phyloP scores from a whole-genome alignment of 352 stramenopile genomes.

The Phytophthora foliorum region DNA sequence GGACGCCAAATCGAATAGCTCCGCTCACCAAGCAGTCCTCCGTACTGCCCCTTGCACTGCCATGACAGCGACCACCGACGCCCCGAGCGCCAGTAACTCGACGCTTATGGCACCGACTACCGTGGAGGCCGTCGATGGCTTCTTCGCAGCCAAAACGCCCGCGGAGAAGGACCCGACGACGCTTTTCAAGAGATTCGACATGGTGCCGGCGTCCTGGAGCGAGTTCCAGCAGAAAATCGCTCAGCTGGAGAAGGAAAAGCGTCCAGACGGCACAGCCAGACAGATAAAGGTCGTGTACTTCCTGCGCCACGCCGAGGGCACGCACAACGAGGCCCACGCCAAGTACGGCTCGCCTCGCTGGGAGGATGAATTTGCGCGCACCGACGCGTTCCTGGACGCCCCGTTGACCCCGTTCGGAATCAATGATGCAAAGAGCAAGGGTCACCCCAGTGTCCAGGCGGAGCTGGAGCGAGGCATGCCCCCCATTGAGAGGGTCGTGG shows the following conservation, averaged over 20 bases:
- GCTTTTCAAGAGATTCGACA: slow-evolving; percentile 49
- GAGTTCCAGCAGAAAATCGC: slow-evolving; percentile 35
- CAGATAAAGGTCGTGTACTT: slow-evolving; percentile 84
- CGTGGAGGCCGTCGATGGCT: slow-evolving; percentile 34
- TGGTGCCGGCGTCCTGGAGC: slow-evolving; percentile 37
- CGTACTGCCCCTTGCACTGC: background rate
- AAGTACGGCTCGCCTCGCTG: slow-evolving; percentile 69
- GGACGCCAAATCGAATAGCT: slow-evolving; percentile 5
- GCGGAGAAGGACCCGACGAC: slow-evolving; percentile 8
- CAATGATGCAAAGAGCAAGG: slow-evolving; percentile 63
- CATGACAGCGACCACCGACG: slow-evolving; percentile 27
- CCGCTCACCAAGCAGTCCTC: slow-evolving; percentile 9
- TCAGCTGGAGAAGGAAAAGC: slow-evolving; percentile 35
- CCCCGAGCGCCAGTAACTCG: slow-evolving; percentile 1
- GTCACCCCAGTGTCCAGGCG: slow-evolving; percentile 35
- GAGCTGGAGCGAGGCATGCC: slow-evolving; percentile 55
- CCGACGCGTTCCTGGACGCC: slow-evolving; percentile 67
- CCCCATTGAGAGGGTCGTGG: slow-evolving; percentile 37
- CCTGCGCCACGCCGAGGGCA: slow-evolving; percentile 78
- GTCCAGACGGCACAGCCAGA: slow-evolving; percentile 5
- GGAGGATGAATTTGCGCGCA: slow-evolving; percentile 74
- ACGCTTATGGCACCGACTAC: background rate
- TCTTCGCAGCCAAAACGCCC: slow-evolving; percentile 19
- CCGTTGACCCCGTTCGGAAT: slow-evolving; percentile 71
- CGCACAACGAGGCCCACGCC: slow-evolving; percentile 73